Conservation (phyloP, 2,329 filamentous ascomycete genomes). For the Ascochyta koolunga region DNA sequence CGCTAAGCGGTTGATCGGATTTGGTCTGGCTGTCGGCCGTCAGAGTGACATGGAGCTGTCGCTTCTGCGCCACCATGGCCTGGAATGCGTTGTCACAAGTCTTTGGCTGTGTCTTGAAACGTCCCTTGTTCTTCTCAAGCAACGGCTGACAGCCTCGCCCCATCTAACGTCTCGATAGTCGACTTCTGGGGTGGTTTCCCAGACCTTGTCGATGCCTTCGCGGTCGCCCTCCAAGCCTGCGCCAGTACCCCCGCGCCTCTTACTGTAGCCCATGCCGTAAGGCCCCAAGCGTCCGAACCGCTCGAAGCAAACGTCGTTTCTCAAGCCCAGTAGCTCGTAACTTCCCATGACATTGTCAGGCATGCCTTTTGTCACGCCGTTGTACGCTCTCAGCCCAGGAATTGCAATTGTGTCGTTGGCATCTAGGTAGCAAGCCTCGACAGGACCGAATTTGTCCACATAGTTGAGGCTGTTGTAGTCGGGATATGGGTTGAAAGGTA, state of each 20-base stretch:
- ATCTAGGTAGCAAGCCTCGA: slow-evolving; percentile 82
- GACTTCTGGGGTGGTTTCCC: slow-evolving; percentile 72
- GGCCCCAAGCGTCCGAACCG: slow-evolving; percentile 85
- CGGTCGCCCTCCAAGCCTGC: slow-evolving; percentile 84
- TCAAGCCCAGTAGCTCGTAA: slow-evolving; percentile 77
- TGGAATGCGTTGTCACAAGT: slow-evolving; percentile 48
- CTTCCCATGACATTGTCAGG: slow-evolving; percentile 87
- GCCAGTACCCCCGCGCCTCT: slow-evolving; percentile 77
- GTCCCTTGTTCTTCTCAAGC: slow-evolving; percentile 72
- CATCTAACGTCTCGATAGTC: slow-evolving; percentile 80
- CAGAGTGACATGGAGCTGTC: slow-evolving; percentile 16
- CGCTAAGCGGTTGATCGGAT: slow-evolving; percentile 12
- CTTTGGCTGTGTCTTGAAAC: slow-evolving; percentile 61
- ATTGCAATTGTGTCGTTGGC: slow-evolving; percentile 66
- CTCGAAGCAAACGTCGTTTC: slow-evolving; percentile 91
- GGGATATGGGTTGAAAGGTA: slow-evolving; percentile 71
- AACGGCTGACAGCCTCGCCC: slow-evolving; percentile 77
- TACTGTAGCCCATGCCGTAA: slow-evolving; percentile 87
- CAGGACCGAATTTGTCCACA: slow-evolving; percentile 60
- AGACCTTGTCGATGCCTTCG: slow-evolving; percentile 80
- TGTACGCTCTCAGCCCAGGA: slow-evolving; percentile 74
- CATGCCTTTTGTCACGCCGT: slow-evolving; percentile 81
- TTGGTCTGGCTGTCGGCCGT: slow-evolving; percentile 9
- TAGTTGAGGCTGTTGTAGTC: slow-evolving; percentile 66
- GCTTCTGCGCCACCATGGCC: slow-evolving; percentile 44